Percentiles rank a stretch among this genome's conserved stretches.
phyloP scores from a whole-genome alignment of 106 monocot genomes.

The Agapanthus africanus region DNA sequence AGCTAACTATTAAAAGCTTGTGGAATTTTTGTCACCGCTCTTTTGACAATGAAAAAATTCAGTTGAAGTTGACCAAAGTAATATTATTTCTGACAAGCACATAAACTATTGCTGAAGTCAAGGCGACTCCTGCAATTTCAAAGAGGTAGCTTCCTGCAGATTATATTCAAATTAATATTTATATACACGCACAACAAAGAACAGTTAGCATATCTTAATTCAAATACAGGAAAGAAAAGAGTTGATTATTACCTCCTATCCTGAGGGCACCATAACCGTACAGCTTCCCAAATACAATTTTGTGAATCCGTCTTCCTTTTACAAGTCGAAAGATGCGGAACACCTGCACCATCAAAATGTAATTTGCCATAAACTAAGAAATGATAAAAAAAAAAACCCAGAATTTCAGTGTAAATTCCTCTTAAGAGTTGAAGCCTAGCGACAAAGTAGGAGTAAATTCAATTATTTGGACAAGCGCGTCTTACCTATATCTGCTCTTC shows the following conservation, averaged over 20 bases:
- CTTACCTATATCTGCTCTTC: slow-evolving; percentile 6
- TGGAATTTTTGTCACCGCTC: not conserved
- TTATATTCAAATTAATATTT: not conserved
- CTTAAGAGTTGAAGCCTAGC: not conserved
- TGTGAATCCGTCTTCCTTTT: slow-evolving; percentile 15
- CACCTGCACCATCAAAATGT: slow-evolving; percentile 16
- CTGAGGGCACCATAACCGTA: slow-evolving; percentile 43
- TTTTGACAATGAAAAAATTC: not conserved
- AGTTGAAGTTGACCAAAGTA: not conserved
- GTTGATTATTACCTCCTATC: slow-evolving; percentile 22
- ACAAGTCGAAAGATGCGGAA: slow-evolving; percentile 14
- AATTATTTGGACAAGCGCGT: not conserved
- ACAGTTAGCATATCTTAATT: too few relatives aligned
- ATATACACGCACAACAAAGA: too few relatives aligned
- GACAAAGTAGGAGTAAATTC: not conserved
- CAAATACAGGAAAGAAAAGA: not conserved
- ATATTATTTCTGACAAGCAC: not conserved
- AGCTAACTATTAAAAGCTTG: not conserved
- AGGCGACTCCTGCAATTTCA: not conserved
- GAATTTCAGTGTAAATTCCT: not conserved
- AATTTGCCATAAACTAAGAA: not conserved
- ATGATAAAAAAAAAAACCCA: slow-evolving; percentile 1
- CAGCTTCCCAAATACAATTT: slow-evolving; percentile 42
- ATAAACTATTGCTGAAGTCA: too few relatives aligned
- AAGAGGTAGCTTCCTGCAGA: not conserved